A percentile compares a stretch with the other conserved stretches of the same genome.
These are phyloP conservation scores for Globisporangium nodosum DNA, from an alignment of 352 stramenopile genomes.

Conservation along the genomic window DNA sequence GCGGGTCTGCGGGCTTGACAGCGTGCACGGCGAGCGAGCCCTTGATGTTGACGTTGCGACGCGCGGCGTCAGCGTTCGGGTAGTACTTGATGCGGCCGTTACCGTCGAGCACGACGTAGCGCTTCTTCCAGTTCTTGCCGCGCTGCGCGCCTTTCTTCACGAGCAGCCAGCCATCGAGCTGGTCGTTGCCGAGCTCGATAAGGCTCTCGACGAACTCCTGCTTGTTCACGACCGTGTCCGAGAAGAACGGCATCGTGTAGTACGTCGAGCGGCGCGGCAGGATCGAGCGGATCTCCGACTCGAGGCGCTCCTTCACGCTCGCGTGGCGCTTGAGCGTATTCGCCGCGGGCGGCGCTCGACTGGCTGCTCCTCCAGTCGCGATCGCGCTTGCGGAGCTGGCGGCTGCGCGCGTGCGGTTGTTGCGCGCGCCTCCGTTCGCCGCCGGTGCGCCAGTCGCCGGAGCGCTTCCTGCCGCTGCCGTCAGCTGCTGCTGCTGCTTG, in stretches of 20 bases:
- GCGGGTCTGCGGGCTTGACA: conserved; percentile 64
- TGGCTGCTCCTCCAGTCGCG: not conserved
- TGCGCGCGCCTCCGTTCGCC: not conserved
- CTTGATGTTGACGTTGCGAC: conserved; percentile 76
- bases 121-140: conserved; percentile 82
- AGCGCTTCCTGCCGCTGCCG: not conserved
- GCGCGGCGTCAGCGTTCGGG: conserved; percentile 68
- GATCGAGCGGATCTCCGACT: conserved; percentile 48
- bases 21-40: conserved; percentile 68
- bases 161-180: conserved; percentile 69
- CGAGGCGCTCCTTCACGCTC: conserved; percentile 59
- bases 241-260: conserved; percentile 75
- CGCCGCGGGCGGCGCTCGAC: not conserved
- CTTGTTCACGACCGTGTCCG: conserved; percentile 67
- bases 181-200: conserved; percentile 58
- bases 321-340: conserved; percentile 19
- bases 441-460: not conserved
- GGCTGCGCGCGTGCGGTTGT: conserved; percentile 3
- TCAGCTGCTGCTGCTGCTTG: not conserved
- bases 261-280: conserved; percentile 64
- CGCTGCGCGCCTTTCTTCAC: conserved; percentile 72
- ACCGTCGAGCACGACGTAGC: conserved; percentile 67
- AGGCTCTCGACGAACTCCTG: conserved; percentile 69
- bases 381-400: not conserved
- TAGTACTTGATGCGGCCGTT: conserved; percentile 79